These are phyloP conservation scores for Phytophthora citricola DNA, from an alignment of 352 stramenopile species.

Conservation along the genomic window DNA sequence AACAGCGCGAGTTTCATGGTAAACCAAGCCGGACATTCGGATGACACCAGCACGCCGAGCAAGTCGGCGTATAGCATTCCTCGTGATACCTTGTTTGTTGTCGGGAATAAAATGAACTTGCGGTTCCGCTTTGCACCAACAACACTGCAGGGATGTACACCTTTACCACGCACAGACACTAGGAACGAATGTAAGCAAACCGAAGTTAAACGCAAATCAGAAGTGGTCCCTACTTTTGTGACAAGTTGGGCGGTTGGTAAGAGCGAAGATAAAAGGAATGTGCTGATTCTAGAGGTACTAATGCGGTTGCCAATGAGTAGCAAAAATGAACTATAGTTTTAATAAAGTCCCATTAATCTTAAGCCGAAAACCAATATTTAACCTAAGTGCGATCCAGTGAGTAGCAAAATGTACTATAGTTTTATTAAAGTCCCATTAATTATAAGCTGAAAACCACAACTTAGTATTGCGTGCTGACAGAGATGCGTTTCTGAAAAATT, in stretches of 20 bases:
- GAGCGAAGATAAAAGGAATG: neutral
- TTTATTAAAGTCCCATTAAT: neutral
- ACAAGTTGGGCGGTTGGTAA: neutral
- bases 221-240: neutral
- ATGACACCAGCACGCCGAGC: neutral
- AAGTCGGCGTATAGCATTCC: neutral
- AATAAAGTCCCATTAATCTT: too few relatives aligned
- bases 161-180: neutral
- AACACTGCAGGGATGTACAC: neutral
- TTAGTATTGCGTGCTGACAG: too few relatives aligned
- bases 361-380: too few relatives aligned
- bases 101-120: neutral
- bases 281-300: too few relatives aligned
- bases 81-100: neutral
- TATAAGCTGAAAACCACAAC: too few relatives aligned
- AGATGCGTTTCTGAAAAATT: too few relatives aligned
- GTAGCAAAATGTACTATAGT: neutral
- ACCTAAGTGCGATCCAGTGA: too few relatives aligned
- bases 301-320: too few relatives aligned
- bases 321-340: too few relatives aligned
- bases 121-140: neutral
- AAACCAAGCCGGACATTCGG: neutral
- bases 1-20: neutral
- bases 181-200: too few relatives aligned
- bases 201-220: too few relatives aligned